Base-by-base conservation (phyloP, 345 rosid species). In the Litchi chinensis region DNA sequence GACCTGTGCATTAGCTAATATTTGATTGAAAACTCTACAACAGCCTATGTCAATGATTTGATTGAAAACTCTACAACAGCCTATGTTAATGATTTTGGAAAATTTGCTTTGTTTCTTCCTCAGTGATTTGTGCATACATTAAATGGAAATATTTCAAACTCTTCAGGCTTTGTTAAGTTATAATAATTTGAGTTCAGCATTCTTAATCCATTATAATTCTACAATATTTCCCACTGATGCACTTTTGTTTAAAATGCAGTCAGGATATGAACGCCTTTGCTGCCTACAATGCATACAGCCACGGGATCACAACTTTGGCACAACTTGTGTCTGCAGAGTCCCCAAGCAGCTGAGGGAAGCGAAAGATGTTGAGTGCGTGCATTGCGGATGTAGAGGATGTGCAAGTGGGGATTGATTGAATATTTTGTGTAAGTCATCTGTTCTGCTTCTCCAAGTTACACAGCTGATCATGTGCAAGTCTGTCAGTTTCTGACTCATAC, bases 251-350 rank as follows among this genome's bases (percentile, higher is more conserved):
- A 21, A 60, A 60, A 60, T 60, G 86, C 90, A 95, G 97, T 87
- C 92, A 8, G 95, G 94, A 11, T 93, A 93, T 65, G 98, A 95
- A 78, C 90, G 93, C 5, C 82, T 95, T n/a, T 93, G 98, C 82
- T 92, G 98, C 89, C 78, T 93, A 74, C 85, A 89, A 5, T 93
- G 95, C 86, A 93, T 93, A 46, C 98, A 93, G 85, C 95, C 95
- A 6, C 81, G 91, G 52, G 97, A 95, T 84, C 98, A 92, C 87
- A 93, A 92, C 90, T 95, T 90, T 6, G 90, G 89, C 72, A 90
- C 97, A 6, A 91, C 97, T 1, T 95, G 98, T 21, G 92, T 93
- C 21, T 91, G 98, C 28, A 86, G 95, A 67, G 97, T 95, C 32
- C 95, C 95, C 18, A 90, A 88, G 81, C 80, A 93, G 82, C 79